These are phyloP conservation scores for Mitosporidium daphniae DNA, from an alignment of 371 early-diverging fungal genomes.

Conservation along the genomic window DNA sequence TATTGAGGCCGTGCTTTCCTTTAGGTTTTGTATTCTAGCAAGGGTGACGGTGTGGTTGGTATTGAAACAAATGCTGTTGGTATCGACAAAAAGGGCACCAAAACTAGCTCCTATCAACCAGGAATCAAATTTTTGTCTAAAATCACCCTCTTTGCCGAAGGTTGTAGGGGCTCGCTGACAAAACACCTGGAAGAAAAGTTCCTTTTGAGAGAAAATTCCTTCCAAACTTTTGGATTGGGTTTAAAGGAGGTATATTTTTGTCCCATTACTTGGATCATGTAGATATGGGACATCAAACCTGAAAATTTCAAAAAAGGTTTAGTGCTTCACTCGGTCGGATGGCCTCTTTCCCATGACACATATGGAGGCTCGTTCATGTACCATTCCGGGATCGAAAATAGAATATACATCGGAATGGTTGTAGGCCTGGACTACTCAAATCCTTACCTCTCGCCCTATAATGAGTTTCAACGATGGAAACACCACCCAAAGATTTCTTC, in stretches of 20 bases:
- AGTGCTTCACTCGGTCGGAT: slow-evolving; percentile 53
- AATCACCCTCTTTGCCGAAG: slow-evolving; percentile 77
- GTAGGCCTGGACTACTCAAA: slow-evolving; percentile 68
- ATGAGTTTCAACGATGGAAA: slow-evolving; percentile 71
- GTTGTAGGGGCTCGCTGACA: slow-evolving; percentile 72
- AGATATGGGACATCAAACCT: slow-evolving; percentile 72
- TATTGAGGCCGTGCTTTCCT: not conserved
- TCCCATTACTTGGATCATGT: no score
- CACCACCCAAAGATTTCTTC: slow-evolving; percentile 43
- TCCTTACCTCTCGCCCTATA: slow-evolving; percentile 67
- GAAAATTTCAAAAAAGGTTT: slow-evolving; percentile 41
- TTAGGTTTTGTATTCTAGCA: slow-evolving; percentile 38
- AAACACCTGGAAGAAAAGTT: slow-evolving; percentile 50
- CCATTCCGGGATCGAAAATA: slow-evolving; percentile 39
- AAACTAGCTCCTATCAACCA: slow-evolving; percentile 54
- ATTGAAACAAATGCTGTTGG: slow-evolving; percentile 81
- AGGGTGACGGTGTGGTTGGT: slow-evolving; percentile 55
- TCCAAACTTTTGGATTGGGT: slow-evolving; percentile 65
- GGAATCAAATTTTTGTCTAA: slow-evolving; percentile 78
- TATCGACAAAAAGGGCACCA: slow-evolving; percentile 42
- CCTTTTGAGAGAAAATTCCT: slow-evolving; percentile 36
- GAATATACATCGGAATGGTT: slow-evolving; percentile 48
- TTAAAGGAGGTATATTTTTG: slow-evolving; percentile 83
- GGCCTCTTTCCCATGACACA: slow-evolving; percentile 46
- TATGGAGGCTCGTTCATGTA: slow-evolving; percentile 81